Evolutionary conservation across 192 early-diverging fungal genomes (phyloP).

Genomic region (Phycomyces nitens): DNA sequence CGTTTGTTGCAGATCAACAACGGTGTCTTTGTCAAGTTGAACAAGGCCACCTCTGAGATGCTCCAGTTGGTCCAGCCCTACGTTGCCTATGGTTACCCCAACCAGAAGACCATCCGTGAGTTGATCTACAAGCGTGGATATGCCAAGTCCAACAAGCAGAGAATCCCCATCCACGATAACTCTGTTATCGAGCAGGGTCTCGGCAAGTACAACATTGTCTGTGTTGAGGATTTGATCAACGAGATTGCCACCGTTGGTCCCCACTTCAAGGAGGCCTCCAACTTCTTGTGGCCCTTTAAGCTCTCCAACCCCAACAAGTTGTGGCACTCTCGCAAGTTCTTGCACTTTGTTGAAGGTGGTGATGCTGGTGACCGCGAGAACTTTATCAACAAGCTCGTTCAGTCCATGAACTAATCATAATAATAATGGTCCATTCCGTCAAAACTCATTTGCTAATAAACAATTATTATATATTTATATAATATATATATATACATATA

Average conservation of each 20-base stretch:
- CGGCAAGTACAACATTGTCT: slow-evolving; percentile 95
- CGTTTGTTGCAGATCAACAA: slow-evolving; percentile 99
- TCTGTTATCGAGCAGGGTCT: slow-evolving; percentile 87
- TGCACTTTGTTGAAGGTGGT: slow-evolving; percentile 97
- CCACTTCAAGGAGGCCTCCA: slow-evolving; percentile 90
- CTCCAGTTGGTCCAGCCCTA: slow-evolving; percentile 95
- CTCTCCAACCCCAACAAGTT: slow-evolving; percentile 97
- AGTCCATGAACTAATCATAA: slow-evolving; percentile 87
- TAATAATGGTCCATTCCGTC: not conserved
- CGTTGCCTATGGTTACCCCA: slow-evolving; percentile 92
- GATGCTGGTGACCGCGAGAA: slow-evolving; percentile 96
- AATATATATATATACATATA: too few relatives aligned
- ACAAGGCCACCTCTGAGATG: slow-evolving; percentile 97
- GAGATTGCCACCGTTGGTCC: slow-evolving; percentile 98
- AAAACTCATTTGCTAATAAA: too few relatives aligned
- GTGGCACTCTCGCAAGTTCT: slow-evolving; percentile 88
- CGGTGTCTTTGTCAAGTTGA: slow-evolving; percentile 92
- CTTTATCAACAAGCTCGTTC: slow-evolving; percentile 95
- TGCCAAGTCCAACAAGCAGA: slow-evolving; percentile 97
- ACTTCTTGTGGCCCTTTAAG: slow-evolving; percentile 99
- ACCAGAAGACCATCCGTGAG: slow-evolving; percentile 98
- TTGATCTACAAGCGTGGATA: slow-evolving; percentile 99
- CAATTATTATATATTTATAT: too few relatives aligned
- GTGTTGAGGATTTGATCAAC: slow-evolving; percentile 97
- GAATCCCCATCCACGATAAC: slow-evolving; percentile 93